Conservation (phyloP, 345 rosid genomes). For the Boechera retrofracta region DNA sequence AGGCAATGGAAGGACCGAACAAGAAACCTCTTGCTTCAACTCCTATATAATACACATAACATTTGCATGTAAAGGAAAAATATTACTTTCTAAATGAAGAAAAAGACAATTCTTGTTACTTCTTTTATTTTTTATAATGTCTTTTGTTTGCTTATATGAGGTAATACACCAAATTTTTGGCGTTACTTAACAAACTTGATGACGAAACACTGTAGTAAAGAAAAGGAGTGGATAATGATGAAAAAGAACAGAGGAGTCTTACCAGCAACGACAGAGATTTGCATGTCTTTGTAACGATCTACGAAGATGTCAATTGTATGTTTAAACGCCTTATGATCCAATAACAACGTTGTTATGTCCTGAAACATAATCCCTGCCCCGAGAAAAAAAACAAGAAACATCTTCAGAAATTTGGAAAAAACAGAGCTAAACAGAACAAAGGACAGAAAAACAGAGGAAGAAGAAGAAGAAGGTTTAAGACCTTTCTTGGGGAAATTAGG, state of each 20-base stretch:
- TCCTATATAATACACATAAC: constrained; percentile 50
- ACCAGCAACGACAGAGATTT: constrained; percentile 84
- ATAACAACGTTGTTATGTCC: constrained; percentile 78
- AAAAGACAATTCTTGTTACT: constrained; percentile 2
- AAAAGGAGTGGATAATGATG: not conserved
- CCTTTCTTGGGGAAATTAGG: constrained; percentile 49
- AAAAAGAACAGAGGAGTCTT: constrained; percentile 18
- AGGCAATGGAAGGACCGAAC: constrained; percentile 83
- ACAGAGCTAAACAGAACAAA: not conserved
- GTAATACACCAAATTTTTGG: constrained; percentile 26
- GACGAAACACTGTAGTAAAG: constrained; percentile 31
- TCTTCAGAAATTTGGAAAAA: not conserved
- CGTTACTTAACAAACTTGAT: constrained; percentile 38
- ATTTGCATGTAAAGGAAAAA: constrained; percentile 22
- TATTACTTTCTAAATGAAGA: not conserved
- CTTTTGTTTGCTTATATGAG: constrained; percentile 29
- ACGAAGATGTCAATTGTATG: constrained; percentile 78
- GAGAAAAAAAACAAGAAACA: not conserved
- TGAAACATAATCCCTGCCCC: constrained; percentile 80
- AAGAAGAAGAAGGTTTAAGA: not conserved
- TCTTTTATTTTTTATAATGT: not conserved
- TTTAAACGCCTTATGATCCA: constrained; percentile 78
- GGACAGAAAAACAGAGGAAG: constrained; percentile 4
- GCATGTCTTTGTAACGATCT: constrained; percentile 76
- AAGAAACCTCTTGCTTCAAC: constrained; percentile 90